These are phyloP conservation scores for Ochromonas danica DNA, from an alignment of 108 stramenopile genomes.

Conservation along the genomic window DNA sequence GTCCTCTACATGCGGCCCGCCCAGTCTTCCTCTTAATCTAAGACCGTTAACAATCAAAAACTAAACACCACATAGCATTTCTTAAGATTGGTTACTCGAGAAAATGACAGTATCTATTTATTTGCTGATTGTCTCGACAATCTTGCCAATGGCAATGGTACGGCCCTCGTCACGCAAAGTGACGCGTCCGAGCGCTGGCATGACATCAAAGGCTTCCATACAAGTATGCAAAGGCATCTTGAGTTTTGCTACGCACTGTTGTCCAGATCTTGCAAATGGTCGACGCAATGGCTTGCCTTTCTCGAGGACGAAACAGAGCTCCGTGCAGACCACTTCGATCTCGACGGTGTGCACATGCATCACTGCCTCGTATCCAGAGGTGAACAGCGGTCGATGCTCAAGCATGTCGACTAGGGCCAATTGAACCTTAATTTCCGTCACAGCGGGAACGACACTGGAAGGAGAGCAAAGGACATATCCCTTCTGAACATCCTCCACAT, in stretches of 20 bases:
- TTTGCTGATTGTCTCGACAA: constrained; percentile 51
- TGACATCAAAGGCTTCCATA: constrained; percentile 84
- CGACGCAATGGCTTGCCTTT: constrained; percentile 54
- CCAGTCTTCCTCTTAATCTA: too few species aligned
- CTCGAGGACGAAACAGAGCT: constrained; percentile 66
- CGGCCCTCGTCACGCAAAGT: constrained; percentile 96
- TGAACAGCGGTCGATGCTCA: constrained; percentile 90
- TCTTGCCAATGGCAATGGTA: constrained; percentile 96
- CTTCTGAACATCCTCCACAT: constrained; percentile 83
- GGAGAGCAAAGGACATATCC: constrained; percentile 88
- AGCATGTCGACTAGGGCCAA: constrained; percentile 82
- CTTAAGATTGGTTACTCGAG: too few species aligned
- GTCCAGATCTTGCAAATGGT: constrained; percentile 42
- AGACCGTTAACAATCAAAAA: too few species aligned
- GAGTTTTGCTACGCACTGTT: constrained; percentile 31
- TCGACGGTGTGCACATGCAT: constrained; percentile 94
- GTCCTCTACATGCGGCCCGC: constrained; percentile 92
- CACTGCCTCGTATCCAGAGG: constrained; percentile 90
- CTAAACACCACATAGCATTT: too few species aligned
- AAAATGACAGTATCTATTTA: too few species aligned
- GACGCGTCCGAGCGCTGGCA: constrained; percentile 94
- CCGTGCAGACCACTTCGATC: constrained; percentile 79
- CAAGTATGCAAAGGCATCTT: constrained; percentile 56
- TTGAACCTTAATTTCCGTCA: constrained; percentile 57
- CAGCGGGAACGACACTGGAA: constrained; percentile 62